phyloP scores from a whole-genome alignment of 2,329 filamentous ascomycete genomes.

The Scolecobasidium constrictum region DNA sequence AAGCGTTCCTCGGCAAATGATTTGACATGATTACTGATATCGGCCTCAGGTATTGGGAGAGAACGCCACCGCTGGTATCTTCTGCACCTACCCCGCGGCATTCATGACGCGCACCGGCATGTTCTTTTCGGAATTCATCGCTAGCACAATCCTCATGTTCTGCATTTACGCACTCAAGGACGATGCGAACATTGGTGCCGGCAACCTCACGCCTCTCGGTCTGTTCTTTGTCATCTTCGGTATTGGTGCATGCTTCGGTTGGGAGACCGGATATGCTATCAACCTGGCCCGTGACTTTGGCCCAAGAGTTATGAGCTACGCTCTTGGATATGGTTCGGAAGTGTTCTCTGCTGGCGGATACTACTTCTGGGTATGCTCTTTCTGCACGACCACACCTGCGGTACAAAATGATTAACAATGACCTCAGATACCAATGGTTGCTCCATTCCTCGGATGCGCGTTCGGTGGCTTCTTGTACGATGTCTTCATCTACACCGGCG shows the following conservation, averaged over 20 bases:
- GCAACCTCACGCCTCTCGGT: constrained; percentile 39
- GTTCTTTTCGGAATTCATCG: constrained; percentile 61
- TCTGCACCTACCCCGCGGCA: constrained; percentile 55
- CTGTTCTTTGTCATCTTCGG: constrained; percentile 64
- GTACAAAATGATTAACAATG: no score
- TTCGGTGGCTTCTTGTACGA: constrained; percentile 11
- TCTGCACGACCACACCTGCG: no score
- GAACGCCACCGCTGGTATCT: constrained; percentile 53
- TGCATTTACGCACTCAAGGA: constrained; percentile 58
- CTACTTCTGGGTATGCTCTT: constrained; percentile 55
- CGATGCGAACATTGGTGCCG: constrained; percentile 29
- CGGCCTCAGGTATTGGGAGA: constrained; percentile 16
- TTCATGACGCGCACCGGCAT: constrained; percentile 55
- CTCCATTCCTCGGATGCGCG: constrained; percentile 10
- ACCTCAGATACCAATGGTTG: constrained; percentile 10
- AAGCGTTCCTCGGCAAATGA: no score
- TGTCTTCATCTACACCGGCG: constrained; percentile 15
- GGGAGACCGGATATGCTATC: constrained; percentile 68
- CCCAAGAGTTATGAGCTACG: constrained; percentile 54
- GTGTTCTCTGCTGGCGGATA: constrained; percentile 59
- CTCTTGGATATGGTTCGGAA: constrained; percentile 55
- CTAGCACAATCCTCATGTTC: constrained; percentile 56
- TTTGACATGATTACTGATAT: no score
- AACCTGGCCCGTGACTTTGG: constrained; percentile 65
- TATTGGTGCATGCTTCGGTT: constrained; percentile 62